Evolutionary conservation across 2,329 filamentous ascomycete genomes (phyloP), one percentile per base, ranked within the genome.

Genomic region (Pseudocercospora eumusae): DNA sequence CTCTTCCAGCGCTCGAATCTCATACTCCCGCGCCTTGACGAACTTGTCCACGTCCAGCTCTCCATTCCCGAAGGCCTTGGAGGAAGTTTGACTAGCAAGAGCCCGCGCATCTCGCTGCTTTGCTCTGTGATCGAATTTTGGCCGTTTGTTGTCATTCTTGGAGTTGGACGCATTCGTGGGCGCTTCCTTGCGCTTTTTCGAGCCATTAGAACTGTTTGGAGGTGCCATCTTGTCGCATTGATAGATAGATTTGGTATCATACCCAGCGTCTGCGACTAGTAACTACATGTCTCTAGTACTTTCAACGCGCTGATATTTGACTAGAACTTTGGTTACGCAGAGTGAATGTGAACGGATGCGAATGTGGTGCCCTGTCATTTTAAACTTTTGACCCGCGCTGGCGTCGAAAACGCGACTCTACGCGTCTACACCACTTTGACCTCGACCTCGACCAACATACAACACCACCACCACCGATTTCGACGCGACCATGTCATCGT

Each of bases 11-110:
- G 93, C 89, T 61, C 85, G 86, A 69, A 99, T 96, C 79, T 98
- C 93, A 71, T 91, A 96, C 73, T 96, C 88, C 63, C 93, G 89
- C 10, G 92, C 88, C 68, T 87, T 87, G 68, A 98, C 83, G 71
- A 98, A 99, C 27, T 88, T 86, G 68, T 90, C 86, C 56, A 97
- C 84, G 73, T 97, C 89, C 63, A 99, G 83, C 73, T 96, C 88
- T 73, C 93, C 95, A 76, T 84, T 82, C 60, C 79, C 80, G 68
- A 85, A 85, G 54, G 89, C 86, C 56, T 79, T 80, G 23, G 78
- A 77, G 8, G 76, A 71, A 1, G 77, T 76, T 65, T 83, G 81
- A 4, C 77, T 74, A 15, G 79, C 69, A 31, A 84, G 79, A 10
- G 74, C 70, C 45, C 81, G 77, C 50, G 80, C 80, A 70, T 82